These are phyloP conservation scores for Sclerotinia glacialis DNA, from an alignment of 2,329 filamentous ascomycete species.

Conservation along the genomic window DNA sequence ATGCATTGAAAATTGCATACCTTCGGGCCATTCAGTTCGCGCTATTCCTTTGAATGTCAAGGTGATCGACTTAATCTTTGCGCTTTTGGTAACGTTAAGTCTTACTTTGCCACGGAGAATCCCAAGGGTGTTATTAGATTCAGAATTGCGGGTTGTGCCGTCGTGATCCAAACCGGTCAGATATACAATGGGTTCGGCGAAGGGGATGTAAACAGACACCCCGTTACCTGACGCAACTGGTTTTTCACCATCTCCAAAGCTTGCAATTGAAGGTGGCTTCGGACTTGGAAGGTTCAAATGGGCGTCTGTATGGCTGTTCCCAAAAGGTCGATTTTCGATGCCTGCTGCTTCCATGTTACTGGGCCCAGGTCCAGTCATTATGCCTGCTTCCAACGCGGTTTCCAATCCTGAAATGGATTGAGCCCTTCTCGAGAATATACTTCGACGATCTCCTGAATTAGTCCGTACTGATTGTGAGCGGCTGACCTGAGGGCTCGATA, in stretches of 20 bases:
- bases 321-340: neutral
- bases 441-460: conserved; percentile 28
- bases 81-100: conserved; percentile 78
- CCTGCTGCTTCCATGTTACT: conserved; percentile 19
- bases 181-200: conserved; percentile 79
- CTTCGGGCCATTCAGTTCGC: conserved; percentile 93
- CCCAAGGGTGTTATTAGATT: conserved; percentile 53
- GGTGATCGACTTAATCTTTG: conserved; percentile 89
- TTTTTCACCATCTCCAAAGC: conserved; percentile 48
- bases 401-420: conserved; percentile 19
- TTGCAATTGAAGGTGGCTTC: conserved; percentile 10
- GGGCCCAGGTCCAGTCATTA: conserved; percentile 30
- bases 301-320: conserved; percentile 9
- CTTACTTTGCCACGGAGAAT: conserved; percentile 82
- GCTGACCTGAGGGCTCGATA: conserved; percentile 30
- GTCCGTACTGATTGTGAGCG: conserved; percentile 28
- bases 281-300: conserved; percentile 14
- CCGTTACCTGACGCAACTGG: conserved; percentile 77
- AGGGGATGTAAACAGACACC: conserved; percentile 67
- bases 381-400: conserved; percentile 14
- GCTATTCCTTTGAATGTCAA: conserved; percentile 83
- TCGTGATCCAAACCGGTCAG: conserved; percentile 71
- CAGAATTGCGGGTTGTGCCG: conserved; percentile 33
- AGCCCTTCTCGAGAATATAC: conserved; percentile 32
- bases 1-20: conserved; percentile 48